These are phyloP conservation scores for Mallotus nudiflorus DNA, from an alignment of 345 rosid species.

Conservation along the genomic window DNA sequence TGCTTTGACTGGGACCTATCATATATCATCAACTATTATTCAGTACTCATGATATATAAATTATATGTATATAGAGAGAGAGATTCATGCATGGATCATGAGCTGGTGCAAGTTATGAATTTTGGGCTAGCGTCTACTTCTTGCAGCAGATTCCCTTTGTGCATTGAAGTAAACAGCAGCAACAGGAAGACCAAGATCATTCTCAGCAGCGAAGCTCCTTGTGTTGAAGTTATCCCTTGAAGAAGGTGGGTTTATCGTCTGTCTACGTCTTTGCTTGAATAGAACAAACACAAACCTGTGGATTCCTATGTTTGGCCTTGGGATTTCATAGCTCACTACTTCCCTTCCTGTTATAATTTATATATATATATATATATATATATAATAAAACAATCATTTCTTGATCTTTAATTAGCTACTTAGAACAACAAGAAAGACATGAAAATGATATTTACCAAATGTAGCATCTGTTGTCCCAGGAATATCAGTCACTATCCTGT, in stretches of 20 bases:
- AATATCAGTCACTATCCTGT: conserved; percentile 90
- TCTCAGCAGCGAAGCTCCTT: conserved; percentile 47
- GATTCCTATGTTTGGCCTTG: conserved; percentile 93
- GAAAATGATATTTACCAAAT: conserved; percentile 55
- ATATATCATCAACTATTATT: too few relatives aligned
- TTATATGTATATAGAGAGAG: too few relatives aligned
- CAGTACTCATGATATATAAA: too few relatives aligned
- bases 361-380: neutral
- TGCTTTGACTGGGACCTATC: too few relatives aligned
- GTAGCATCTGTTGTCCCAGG: conserved; percentile 94
- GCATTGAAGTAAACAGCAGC: conserved; percentile 77
- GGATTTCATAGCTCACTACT: conserved; percentile 72
- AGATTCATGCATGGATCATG: too few relatives aligned
- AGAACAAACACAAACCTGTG: conserved; percentile 86
- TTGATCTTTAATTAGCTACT: neutral
- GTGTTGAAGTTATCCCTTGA: conserved; percentile 54
- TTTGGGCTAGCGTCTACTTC: conserved; percentile 48
- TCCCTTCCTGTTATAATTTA: conserved; percentile 56
- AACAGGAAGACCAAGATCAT: conserved; percentile 67
- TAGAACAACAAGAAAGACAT: neutral
- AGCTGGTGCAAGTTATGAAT: too few relatives aligned
- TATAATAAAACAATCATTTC: neutral
- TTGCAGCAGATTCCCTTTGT: conserved; percentile 65
- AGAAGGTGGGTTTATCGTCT: conserved; percentile 46
- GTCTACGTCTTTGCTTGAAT: conserved; percentile 75